Evolutionary conservation across 2,329 filamentous ascomycete species (phyloP).

Genomic region (Penicillium sp.): DNA sequence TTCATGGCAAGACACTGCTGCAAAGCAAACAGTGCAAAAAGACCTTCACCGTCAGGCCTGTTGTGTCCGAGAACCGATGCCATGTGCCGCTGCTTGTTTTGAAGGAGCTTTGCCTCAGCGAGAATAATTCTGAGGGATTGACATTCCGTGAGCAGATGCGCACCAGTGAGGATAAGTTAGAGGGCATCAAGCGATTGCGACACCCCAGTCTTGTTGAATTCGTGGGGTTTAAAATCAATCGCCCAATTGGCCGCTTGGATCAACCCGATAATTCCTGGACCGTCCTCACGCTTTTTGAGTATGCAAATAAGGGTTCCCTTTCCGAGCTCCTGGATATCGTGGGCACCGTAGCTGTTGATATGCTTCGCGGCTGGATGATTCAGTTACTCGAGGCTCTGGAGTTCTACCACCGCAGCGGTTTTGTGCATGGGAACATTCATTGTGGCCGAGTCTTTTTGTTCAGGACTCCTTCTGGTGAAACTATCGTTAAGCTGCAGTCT

Average conservation of each 20-base stretch:
- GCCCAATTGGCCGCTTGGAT: constrained; percentile 42
- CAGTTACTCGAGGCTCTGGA: constrained; percentile 86
- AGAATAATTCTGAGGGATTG: constrained; percentile 56
- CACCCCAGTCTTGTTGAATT: constrained; percentile 77
- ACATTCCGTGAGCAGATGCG: constrained; percentile 74
- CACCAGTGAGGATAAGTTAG: constrained; percentile 71
- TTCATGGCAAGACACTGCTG: constrained; percentile 67
- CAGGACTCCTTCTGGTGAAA: constrained; percentile 64
- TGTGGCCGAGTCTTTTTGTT: constrained; percentile 75
- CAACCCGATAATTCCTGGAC: constrained; percentile 57
- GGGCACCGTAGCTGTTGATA: constrained; percentile 68
- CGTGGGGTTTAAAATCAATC: constrained; percentile 76
- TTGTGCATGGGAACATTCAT: constrained; percentile 81
- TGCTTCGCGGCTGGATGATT: constrained; percentile 83
- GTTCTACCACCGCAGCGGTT: constrained; percentile 78
- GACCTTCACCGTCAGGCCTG: constrained; percentile 66
- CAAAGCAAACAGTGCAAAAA: constrained; percentile 64
- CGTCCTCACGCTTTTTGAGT: constrained; percentile 70
- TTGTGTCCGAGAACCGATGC: constrained; percentile 54
- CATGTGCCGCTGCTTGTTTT: constrained; percentile 65
- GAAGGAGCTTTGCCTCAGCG: constrained; percentile 65
- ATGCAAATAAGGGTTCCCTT: constrained; percentile 78
- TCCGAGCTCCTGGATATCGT: constrained; percentile 78
- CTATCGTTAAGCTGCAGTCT: constrained; percentile 57
- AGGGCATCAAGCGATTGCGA: constrained; percentile 68